A percentile compares a stretch with the other conserved stretches of the same genome.
Conservation (phyloP, 75 land plant species). For the Selaginella moellendorffii region DNA sequence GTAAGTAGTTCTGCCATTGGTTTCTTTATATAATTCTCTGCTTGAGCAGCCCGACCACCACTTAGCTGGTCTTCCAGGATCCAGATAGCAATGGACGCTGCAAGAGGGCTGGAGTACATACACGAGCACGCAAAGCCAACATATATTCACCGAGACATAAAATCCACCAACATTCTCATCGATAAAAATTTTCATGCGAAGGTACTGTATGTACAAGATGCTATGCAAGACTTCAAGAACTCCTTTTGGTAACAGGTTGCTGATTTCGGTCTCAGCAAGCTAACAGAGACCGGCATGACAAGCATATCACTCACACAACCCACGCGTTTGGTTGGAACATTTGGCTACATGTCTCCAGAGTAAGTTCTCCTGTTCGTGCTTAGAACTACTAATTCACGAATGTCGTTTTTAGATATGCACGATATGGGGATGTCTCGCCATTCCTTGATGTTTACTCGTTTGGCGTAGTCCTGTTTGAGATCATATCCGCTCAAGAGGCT, state of each 20-base stretch:
- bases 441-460: conserved; percentile 3
- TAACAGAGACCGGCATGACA: not conserved
- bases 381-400: not conserved
- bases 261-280: conserved; percentile 6
- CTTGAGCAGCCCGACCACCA: not conserved
- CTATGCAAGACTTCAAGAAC: not conserved
- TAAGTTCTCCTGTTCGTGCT: not conserved
- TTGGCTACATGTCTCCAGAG: conserved; percentile 12
- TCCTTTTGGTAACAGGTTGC: conserved; percentile 4
- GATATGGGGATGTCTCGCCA: not conserved
- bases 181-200: conserved; percentile 34
- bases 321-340: not conserved
- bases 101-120: conserved; percentile 29
- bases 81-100: conserved; percentile 19
- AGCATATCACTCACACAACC: not conserved
- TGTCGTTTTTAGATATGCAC: conserved; percentile 1
- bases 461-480: conserved; percentile 4
- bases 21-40: not conserved
- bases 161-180: conserved; percentile 51
- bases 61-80: not conserved
- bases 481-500: conserved; percentile 1
- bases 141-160: conserved; percentile 54
- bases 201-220: not conserved
- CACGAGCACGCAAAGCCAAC: conserved; percentile 26
- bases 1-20: not conserved